Percentiles rank a stretch among this genome's conserved stretches.
Conservation (phyloP, 2,329 filamentous ascomycete genomes). For the Pseudogymnoascus sp. region DNA sequence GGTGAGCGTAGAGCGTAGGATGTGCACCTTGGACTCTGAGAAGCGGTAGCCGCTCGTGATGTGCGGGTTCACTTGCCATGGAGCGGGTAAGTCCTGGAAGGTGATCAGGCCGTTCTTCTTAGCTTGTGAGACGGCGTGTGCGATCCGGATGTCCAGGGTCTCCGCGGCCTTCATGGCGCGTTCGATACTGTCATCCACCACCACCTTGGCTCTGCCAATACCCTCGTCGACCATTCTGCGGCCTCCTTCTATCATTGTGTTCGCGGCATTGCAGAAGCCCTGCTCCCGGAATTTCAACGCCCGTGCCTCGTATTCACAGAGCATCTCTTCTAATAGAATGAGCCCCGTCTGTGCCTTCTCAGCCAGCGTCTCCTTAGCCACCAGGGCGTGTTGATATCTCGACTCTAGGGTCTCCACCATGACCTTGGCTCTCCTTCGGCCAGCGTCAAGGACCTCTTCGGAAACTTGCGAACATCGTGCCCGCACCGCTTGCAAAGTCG, state of each 20-base stretch:
- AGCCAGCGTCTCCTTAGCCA: conserved; percentile 76
- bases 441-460: conserved; percentile 80
- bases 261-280: conserved; percentile 65
- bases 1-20: conserved; percentile 72
- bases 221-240: conserved; percentile 74
- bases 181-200: conserved; percentile 74
- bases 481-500: conserved; percentile 77
- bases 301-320: conserved; percentile 76
- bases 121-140: conserved; percentile 66
- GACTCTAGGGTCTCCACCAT: conserved; percentile 88
- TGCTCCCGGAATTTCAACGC: conserved; percentile 73
- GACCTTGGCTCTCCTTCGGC: conserved; percentile 72
- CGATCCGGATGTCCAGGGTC: conserved; percentile 75
- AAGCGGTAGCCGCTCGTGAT: conserved; percentile 91
- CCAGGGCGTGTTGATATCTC: conserved; percentile 78
- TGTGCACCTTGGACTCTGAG: conserved; percentile 82
- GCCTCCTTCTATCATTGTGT: conserved; percentile 67
- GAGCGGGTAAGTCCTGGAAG: conserved; percentile 83
- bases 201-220: conserved; percentile 63
- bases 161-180: conserved; percentile 76
- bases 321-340: conserved; percentile 73
- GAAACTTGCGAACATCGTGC: conserved; percentile 84
- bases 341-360: conserved; percentile 88
- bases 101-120: conserved; percentile 73
- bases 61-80: conserved; percentile 93